These are phyloP conservation scores for Coelastrella sp. DNA, from an alignment of 139 green algal genomes.

Conservation along the genomic window DNA sequence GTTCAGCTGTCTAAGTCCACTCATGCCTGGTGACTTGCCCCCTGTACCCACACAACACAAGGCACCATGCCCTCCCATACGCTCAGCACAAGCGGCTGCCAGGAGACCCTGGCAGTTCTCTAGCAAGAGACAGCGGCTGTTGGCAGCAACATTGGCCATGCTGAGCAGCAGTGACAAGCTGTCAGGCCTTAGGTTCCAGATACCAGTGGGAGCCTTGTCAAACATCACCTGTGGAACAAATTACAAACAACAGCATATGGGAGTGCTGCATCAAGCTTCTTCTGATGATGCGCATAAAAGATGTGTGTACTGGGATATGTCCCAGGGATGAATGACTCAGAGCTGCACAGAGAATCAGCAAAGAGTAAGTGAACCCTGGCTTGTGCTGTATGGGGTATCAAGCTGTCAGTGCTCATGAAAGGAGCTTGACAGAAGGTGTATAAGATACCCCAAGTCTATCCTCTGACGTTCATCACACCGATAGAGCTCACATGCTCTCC, in stretches of 20 bases:
- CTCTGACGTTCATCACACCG: no score
- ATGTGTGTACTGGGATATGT: not conserved
- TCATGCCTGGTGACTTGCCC: conserved; percentile 39
- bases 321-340: conserved; percentile 5
- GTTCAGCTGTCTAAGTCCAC: conserved; percentile 65
- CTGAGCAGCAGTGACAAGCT: conserved; percentile 77
- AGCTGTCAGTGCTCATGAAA: not conserved
- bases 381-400: not conserved
- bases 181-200: conserved; percentile 81
- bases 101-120: conserved; percentile 81
- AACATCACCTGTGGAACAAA: conserved; percentile 64
- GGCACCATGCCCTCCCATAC: conserved; percentile 74
- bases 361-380: not conserved
- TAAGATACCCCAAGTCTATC: no score
- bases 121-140: conserved; percentile 73
- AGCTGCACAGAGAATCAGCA: not conserved
- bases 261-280: no score
- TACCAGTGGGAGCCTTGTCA: conserved; percentile 61
- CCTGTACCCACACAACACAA: conserved; percentile 61
- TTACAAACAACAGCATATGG: not conserved
- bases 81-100: conserved; percentile 78
- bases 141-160: conserved; percentile 78
- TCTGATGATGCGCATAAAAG: no score
- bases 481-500: not conserved
- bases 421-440: no score